phyloP scores from a whole-genome alignment of 2,329 filamentous ascomycete genomes.

The Talaromyces sp. region DNA sequence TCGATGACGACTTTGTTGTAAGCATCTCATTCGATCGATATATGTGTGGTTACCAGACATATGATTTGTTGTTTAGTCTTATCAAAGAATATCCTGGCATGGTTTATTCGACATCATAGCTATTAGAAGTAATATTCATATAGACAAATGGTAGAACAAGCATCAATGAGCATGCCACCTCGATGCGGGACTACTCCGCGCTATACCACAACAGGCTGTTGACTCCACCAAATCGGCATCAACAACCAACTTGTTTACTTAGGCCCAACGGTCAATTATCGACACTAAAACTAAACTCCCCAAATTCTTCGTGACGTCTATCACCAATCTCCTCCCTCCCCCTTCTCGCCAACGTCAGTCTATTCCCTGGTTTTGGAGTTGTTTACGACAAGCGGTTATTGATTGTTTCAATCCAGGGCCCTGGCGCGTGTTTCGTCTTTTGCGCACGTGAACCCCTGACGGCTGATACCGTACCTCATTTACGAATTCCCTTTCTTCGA shows the following conservation, averaged over 20 bases:
- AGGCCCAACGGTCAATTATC: neutral
- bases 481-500: slow-evolving; percentile 9
- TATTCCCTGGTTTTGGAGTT: neutral
- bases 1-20: slow-evolving; percentile 3
- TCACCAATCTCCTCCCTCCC: neutral
- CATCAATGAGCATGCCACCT: slow-evolving; percentile 2
- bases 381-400: neutral
- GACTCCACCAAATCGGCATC: slow-evolving; percentile 16
- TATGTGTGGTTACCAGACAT: slow-evolving; percentile 2
- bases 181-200: slow-evolving; percentile 15
- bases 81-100: neutral
- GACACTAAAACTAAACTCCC: neutral
- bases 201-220: slow-evolving; percentile 7
- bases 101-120: neutral
- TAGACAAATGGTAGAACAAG: neutral
- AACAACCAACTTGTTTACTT: slow-evolving; percentile 18
- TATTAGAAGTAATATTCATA: too few relatives aligned
- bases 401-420: slow-evolving; percentile 1
- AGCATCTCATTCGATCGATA: neutral
- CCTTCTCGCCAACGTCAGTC: neutral
- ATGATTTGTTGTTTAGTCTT: slow-evolving; percentile 3
- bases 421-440: slow-evolving; percentile 17
- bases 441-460: slow-evolving; percentile 20
- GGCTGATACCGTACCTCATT: slow-evolving; percentile 11
- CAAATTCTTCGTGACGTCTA: slow-evolving; percentile 17